Evolutionary conservation across 2,329 filamentous ascomycete species (phyloP), one percentile per base, ranked within the genome.

Genomic region (Nigrograna mackinnonii): DNA sequence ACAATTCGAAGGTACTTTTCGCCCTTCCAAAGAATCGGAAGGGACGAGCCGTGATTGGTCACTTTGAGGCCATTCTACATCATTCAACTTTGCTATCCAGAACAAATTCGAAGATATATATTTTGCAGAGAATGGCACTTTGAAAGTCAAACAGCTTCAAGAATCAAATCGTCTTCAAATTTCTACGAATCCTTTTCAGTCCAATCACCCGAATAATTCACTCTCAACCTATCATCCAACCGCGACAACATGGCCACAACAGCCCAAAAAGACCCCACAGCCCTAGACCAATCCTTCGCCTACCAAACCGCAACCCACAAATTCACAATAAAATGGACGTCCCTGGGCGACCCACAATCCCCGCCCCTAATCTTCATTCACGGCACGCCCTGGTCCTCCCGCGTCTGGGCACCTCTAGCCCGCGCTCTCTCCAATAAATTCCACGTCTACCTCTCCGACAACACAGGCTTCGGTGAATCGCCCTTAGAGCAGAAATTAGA

Each of bases 371-470:
- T 54, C 34, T 54, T 55, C 36, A 50, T 57, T 22, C 54, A 57
- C 24, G 54, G 54, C n/a, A 57, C 54, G 2, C 52, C 54, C n/a
- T 57, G 54, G 54, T 49, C 49, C n/a, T 55, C 49, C 11, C 52
- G 41, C 13, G 48, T 54, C 33, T 57, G 52, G 52, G 13, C 16
- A 4, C 46, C 52, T n/a, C 47, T 47, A 31, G 52, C 54, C 4
- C 39, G 44, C 11, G 40, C 50, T 20, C 35, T 57, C 18, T 51
- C 52, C 4, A 39, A 39, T 11, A 20, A 44, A 17, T 54, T 43
- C 31, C 52, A 49, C 41, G 47, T 55, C 12, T 53, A 55, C 31
- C 41, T 57, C 18, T 54, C 46, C 40, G 54, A 57, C 38, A 57
- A 52, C 39, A 44, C 54, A 11, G 52, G 54, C 4, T 57, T 57